phyloP scores from a whole-genome alignment of 2,329 filamentous ascomycete genomes.

The Cladophialophora chaetospira region DNA sequence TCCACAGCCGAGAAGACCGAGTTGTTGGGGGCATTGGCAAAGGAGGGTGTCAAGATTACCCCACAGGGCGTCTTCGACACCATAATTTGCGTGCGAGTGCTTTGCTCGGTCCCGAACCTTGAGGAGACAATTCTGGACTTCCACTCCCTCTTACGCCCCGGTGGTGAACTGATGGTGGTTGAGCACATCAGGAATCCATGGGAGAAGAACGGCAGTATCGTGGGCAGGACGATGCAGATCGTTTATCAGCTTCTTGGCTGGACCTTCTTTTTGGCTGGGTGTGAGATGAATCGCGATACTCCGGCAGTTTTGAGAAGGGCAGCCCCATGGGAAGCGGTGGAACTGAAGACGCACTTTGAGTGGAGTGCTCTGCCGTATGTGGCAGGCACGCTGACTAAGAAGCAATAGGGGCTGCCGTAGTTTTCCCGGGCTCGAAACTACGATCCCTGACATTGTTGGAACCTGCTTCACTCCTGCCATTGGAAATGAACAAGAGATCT shows the following conservation, averaged over 20 bases:
- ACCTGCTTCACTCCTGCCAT: too few species aligned
- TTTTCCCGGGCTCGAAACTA: not conserved
- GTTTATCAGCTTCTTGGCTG: slow-evolving; percentile 52
- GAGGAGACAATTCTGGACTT: slow-evolving; percentile 49
- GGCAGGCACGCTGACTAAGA: slow-evolving; percentile 44
- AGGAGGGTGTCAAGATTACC: slow-evolving; percentile 41
- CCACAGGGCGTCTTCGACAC: slow-evolving; percentile 54
- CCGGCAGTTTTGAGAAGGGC: slow-evolving; percentile 46
- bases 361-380: slow-evolving; percentile 45
- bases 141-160: slow-evolving; percentile 56
- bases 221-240: slow-evolving; percentile 50
- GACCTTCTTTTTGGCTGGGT: slow-evolving; percentile 56
- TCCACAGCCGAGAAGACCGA: slow-evolving; percentile 51
- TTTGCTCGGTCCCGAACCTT: slow-evolving; percentile 57
- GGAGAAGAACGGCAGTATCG: slow-evolving; percentile 48
- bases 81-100: slow-evolving; percentile 56
- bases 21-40: slow-evolving; percentile 48
- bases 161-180: slow-evolving; percentile 56
- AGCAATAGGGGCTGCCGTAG: not conserved
- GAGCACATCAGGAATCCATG: slow-evolving; percentile 60
- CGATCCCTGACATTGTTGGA: too few species aligned
- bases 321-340: slow-evolving; percentile 52
- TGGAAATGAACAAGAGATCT: too few species aligned
- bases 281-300: slow-evolving; percentile 54
- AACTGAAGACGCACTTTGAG: slow-evolving; percentile 47